A percentile compares a stretch with the other conserved stretches of the same genome.
Conservation (phyloP, 192 early-diverging fungal species). For the Phycomyces nitens region DNA sequence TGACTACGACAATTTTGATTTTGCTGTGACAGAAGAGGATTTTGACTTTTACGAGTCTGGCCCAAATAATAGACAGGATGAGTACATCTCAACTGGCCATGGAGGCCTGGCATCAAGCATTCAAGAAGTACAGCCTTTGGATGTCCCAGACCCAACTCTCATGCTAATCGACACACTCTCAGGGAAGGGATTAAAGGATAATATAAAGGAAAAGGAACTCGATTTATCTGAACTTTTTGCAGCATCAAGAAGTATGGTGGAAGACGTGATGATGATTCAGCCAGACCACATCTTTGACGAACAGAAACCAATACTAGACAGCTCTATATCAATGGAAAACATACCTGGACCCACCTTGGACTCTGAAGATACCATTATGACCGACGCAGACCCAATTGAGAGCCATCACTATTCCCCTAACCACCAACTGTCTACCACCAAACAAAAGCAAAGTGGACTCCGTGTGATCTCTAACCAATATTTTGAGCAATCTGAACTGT, state of each 20-base stretch:
- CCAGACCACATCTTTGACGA: not conserved
- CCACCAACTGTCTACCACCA: not conserved
- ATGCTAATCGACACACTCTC: no score
- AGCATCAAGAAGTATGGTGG: not conserved
- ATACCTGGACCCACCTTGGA: not conserved
- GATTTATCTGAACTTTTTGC: not conserved
- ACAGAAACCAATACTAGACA: not conserved
- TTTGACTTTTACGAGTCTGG: conserved; percentile 35
- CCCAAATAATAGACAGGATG: not conserved
- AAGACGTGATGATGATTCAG: not conserved
- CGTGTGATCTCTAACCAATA: not conserved
- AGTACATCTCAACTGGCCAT: not conserved
- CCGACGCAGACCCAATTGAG: not conserved
- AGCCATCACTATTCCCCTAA: not conserved
- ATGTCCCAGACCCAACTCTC: no score
- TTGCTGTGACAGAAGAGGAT: conserved; percentile 41
- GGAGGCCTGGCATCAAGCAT: not conserved
- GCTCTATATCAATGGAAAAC: not conserved
- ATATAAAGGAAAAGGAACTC: no score
- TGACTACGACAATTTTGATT: conserved; percentile 35
- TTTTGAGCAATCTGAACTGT: conserved; percentile 31
- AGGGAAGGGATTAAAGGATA: no score
- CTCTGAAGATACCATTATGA: not conserved
- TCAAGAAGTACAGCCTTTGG: not conserved
- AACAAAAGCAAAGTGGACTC: not conserved